phyloP scores from a whole-genome alignment of 345 rosid genomes.

The Trapa bicornis region DNA sequence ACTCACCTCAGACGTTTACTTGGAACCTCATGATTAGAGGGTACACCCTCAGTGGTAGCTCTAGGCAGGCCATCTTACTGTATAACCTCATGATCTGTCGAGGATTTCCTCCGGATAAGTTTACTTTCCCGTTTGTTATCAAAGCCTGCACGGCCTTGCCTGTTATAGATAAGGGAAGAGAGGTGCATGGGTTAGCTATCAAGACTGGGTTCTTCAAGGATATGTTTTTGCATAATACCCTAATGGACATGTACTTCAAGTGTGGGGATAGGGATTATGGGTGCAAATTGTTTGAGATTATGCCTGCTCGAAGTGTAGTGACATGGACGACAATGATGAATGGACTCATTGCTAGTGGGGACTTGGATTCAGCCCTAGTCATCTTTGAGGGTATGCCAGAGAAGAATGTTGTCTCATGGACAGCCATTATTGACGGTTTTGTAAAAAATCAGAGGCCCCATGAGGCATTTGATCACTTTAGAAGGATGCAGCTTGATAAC shows the following conservation, averaged over 20 bases:
- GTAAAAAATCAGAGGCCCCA: constrained; percentile 32
- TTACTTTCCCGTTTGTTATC: constrained; percentile 60
- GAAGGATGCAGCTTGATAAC: constrained; percentile 40
- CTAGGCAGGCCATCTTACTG: constrained; percentile 41
- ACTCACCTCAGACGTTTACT: constrained; percentile 32
- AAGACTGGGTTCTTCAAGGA: constrained; percentile 42
- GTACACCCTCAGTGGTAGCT: constrained; percentile 21
- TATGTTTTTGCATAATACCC: constrained; percentile 38
- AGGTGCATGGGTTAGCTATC: constrained; percentile 50
- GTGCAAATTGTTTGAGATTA: constrained; percentile 38
- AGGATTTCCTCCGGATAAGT: constrained; percentile 45
- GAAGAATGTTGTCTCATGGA: constrained; percentile 62
- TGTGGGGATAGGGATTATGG: constrained; percentile 32
- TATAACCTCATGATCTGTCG: constrained; percentile 43
- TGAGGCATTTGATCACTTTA: constrained; percentile 48
- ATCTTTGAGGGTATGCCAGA: constrained; percentile 43
- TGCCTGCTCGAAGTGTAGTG: constrained; percentile 39
- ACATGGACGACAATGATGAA: constrained; percentile 62
- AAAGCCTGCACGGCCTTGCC: constrained; percentile 42
- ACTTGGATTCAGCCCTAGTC: constrained; percentile 33
- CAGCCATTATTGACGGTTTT: constrained; percentile 54
- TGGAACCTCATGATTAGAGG: constrained; percentile 69
- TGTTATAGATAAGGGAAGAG: constrained; percentile 25
- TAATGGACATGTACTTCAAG: constrained; percentile 58
- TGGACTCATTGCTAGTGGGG: constrained; percentile 42